Base-by-base conservation (phyloP, 495 filamentous ascomycete genomes). In the Penicillium silybi region DNA sequence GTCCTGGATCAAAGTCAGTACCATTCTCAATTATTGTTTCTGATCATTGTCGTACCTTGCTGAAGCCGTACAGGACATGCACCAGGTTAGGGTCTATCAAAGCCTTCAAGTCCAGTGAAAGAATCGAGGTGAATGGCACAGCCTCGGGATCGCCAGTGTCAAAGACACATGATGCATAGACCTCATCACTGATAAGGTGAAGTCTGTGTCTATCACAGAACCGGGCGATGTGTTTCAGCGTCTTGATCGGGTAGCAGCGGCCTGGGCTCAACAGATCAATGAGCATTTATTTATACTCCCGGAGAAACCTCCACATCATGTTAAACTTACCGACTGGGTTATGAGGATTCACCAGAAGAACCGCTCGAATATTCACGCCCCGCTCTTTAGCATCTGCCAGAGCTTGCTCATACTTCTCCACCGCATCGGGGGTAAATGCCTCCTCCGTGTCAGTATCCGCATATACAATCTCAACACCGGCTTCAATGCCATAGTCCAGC, bases 131-230 rank as follows among this genome's bases (percentile, higher is more conserved):
- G 60, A 87, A 87, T 1, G 65, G 63, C 8, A 68, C 51, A n/a
- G 70, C 68, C 0, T 57, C 43, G 5, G 63, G 55, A 22, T 70
- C 57, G 6, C 66, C 64, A 0, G 67, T 59, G 17, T 69, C 66
- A 56, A 75, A 85, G 0, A 81, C 69, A 16, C 70, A 78, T 4
- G 80, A 65, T 4, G 79, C 83, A 58, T 85, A 85, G 5, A 85
- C 71, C 56, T 86, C 83, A 52, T 86, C 83, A 41, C 74, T 76
- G 34, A 85, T 76, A 6, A 85, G 58, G 57, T 86, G 83, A 11
- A 86, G 71, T 17, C 62, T 57, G 46, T 83, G 63, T 35, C 72
- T 68, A 8, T 74, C 61, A 47, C 82, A 86, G 41, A 85, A 70
- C 6, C 62, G 64, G 59, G 81, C 66, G 29, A 82, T 71, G 19